These are phyloP conservation scores for Alternaria consortialis DNA, from an alignment of 2,329 filamentous ascomycete species.

Conservation along the genomic window DNA sequence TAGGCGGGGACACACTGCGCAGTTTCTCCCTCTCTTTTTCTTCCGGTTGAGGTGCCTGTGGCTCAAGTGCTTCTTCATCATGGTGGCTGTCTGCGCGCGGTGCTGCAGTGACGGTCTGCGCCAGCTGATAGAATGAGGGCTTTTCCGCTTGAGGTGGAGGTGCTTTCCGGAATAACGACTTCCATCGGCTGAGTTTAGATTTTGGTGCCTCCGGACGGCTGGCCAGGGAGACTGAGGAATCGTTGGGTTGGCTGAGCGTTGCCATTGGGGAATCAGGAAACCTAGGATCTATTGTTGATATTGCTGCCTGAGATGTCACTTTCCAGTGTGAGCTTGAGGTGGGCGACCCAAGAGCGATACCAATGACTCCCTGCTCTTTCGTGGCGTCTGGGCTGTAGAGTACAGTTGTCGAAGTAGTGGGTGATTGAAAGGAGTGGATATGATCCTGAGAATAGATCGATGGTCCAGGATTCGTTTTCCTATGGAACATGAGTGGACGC, in stretches of 20 bases:
- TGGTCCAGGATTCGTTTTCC: conserved; percentile 43
- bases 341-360: conserved; percentile 53
- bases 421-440: conserved; percentile 39
- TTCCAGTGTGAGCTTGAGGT: conserved; percentile 45
- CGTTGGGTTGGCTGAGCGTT: conserved; percentile 7
- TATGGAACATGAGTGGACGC: conserved; percentile 47
- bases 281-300: conserved; percentile 11
- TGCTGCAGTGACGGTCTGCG: conserved; percentile 31
- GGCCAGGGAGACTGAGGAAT: conserved; percentile 18
- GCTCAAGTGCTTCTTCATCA: conserved; percentile 37
- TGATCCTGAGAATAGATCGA: conserved; percentile 36
- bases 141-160: conserved; percentile 36
- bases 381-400: conserved; percentile 44
- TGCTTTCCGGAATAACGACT: conserved; percentile 50
- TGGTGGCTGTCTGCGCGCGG: conserved; percentile 46
- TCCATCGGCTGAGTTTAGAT: conserved; percentile 52
- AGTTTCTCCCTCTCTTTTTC: conserved; percentile 30
- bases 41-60: conserved; percentile 21
- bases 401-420: conserved; percentile 41
- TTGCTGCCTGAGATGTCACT: conserved; percentile 30
- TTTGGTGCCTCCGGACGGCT: conserved; percentile 33
- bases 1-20: conserved; percentile 34
- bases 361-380: conserved; percentile 45
- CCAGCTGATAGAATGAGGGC: conserved; percentile 48
- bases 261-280: conserved; percentile 22